Conservation (phyloP, 148 eudicot genomes). For the Heliosperma pusillum region DNA sequence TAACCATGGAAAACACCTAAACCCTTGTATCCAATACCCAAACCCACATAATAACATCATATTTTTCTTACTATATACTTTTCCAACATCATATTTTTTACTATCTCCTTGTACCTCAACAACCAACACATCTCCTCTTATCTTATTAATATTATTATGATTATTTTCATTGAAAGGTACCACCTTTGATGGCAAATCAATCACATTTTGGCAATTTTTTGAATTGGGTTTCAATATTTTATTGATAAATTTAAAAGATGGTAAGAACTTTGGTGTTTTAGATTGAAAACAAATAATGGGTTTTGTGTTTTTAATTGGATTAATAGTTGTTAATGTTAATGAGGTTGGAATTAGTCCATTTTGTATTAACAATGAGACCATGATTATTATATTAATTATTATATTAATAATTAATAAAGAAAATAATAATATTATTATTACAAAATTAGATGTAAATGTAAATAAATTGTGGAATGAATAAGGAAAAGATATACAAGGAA, state of each 20-base stretch:
- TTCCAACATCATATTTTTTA: conserved; percentile 22
- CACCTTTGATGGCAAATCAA: conserved; percentile 11
- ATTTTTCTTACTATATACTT: conserved; percentile 39
- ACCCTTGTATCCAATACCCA: conserved; percentile 93
- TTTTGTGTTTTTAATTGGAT: no score
- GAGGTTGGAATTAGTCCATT: conserved; percentile 12
- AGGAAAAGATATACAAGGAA: no score
- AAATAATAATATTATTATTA: no score
- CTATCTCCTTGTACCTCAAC: conserved; percentile 9
- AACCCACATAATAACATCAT: conserved; percentile 75
- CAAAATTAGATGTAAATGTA: no score
- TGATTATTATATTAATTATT: background rate
- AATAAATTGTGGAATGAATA: background rate
- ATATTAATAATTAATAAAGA: no score
- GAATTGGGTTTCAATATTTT: conserved; percentile 15
- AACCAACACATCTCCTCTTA: conserved; percentile 4
- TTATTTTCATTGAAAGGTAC: conserved; percentile 1
- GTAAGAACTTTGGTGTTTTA: conserved; percentile 22
- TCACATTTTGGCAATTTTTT: conserved; percentile 1
- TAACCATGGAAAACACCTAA: conserved; percentile 92
- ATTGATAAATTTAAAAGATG: no score
- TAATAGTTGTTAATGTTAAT: no score
- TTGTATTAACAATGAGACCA: conserved; percentile 21
- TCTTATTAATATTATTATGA: background rate
- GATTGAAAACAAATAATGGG: conserved; percentile 25